These are phyloP conservation scores for Macadamia integrifolia DNA, from an alignment of 164 flowering plant species.

Conservation along the genomic window DNA sequence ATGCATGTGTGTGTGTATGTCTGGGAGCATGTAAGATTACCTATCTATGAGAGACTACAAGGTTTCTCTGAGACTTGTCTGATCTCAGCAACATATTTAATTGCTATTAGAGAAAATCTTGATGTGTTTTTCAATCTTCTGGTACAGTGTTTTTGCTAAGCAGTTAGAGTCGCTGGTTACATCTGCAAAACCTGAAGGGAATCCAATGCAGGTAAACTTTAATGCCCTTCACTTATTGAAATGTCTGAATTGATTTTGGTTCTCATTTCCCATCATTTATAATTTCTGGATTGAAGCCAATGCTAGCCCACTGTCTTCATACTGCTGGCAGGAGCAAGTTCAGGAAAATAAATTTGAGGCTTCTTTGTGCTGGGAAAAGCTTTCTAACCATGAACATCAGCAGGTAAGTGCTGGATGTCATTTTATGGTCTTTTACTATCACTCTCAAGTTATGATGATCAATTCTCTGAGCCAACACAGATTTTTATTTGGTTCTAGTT, in stretches of 20 bases:
- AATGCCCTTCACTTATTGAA: neutral
- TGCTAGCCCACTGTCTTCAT: constrained; percentile 8
- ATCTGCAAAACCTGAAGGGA: constrained; percentile 38
- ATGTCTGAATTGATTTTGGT: neutral
- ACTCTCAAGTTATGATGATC: constrained; percentile 1
- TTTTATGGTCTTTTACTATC: constrained; percentile 5
- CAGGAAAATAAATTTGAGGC: constrained; percentile 33
- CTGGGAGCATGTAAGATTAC: too few species aligned
- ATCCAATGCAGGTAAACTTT: constrained; percentile 39
- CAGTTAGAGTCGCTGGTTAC: constrained; percentile 41
- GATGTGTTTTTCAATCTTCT: constrained; percentile 5
- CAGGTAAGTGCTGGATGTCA: constrained; percentile 25
- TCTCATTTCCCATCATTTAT: too few species aligned
- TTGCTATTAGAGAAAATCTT: constrained; percentile 1
- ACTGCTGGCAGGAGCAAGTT: constrained; percentile 22
- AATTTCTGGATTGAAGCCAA: neutral
- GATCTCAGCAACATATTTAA: neutral
- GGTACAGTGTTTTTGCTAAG: constrained; percentile 56
- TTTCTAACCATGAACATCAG: constrained; percentile 23
- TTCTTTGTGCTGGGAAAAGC: constrained; percentile 30
- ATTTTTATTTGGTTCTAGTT: neutral
- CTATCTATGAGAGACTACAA: too few species aligned
- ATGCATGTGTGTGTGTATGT: too few species aligned
- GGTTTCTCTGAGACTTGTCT: neutral
- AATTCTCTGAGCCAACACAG: constrained; percentile 3